Conservation (phyloP, 805 yeast species). For the Candida chauliodis region DNA sequence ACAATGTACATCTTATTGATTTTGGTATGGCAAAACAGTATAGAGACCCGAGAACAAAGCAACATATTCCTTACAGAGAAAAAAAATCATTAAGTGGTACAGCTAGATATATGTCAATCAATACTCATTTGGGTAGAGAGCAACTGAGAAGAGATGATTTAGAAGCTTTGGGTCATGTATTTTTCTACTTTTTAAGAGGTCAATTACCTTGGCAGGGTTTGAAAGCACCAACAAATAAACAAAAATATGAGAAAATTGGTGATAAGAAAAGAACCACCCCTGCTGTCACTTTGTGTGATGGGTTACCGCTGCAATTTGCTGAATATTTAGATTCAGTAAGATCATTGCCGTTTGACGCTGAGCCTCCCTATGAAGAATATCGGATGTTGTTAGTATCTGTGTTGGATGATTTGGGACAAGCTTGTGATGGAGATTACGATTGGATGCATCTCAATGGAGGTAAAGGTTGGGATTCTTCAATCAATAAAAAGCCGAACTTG, state of each 20-base stretch:
- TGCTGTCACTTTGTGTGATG: conserved; percentile 57
- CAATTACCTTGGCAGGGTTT: conserved; percentile 89
- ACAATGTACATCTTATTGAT: conserved; percentile 70
- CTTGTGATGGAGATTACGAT: conserved; percentile 68
- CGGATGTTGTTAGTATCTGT: conserved; percentile 58
- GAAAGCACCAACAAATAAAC: conserved; percentile 81
- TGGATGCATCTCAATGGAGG: conserved; percentile 96
- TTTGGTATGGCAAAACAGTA: conserved; percentile 87
- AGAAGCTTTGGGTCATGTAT: conserved; percentile 79
- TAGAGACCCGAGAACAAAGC: conserved; percentile 74
- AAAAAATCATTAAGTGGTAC: conserved; percentile 79
- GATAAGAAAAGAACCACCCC: conserved; percentile 72
- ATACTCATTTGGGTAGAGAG: conserved; percentile 83
- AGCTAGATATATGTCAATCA: conserved; percentile 83
- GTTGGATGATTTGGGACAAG: conserved; percentile 53
- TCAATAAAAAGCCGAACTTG: conserved; percentile 86
- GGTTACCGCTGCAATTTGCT: conserved; percentile 70
- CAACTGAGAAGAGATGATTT: conserved; percentile 81
- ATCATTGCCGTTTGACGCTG: conserved; percentile 69
- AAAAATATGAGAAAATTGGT: conserved; percentile 80
- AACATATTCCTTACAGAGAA: conserved; percentile 80
- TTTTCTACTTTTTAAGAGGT: conserved; percentile 74
- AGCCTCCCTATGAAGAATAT: conserved; percentile 72
- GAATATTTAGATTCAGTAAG: conserved; percentile 70
- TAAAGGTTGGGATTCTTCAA: conserved; percentile 89